phyloP scores from a whole-genome alignment of 208 protist species.

The Dictyostelium gargantuum region DNA sequence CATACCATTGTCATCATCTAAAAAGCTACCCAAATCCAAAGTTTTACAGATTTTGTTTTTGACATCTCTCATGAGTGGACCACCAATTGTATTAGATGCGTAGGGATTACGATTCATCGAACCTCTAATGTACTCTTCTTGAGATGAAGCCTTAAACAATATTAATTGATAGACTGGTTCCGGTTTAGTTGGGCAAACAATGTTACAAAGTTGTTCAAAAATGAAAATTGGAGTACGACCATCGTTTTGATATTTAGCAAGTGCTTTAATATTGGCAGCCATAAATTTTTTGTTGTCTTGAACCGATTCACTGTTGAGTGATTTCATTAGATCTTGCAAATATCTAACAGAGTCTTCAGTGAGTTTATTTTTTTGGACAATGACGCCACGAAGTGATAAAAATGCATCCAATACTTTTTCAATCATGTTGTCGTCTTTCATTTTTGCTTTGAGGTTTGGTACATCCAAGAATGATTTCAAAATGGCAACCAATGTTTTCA shows the following conservation, averaged over 20 bases:
- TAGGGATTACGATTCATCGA: slow-evolving; percentile 88
- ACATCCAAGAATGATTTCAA: slow-evolving; percentile 74
- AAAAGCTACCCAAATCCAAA: slow-evolving; percentile 84
- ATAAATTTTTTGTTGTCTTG: slow-evolving; percentile 79
- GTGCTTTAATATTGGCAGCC: slow-evolving; percentile 77
- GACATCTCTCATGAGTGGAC: slow-evolving; percentile 86
- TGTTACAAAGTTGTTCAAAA: slow-evolving; percentile 84
- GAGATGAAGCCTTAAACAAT: slow-evolving; percentile 81
- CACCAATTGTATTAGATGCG: slow-evolving; percentile 74
- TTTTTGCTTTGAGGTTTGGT: slow-evolving; percentile 11
- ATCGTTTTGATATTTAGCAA: slow-evolving; percentile 64
- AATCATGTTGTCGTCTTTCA: slow-evolving; percentile 68
- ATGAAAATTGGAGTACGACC: slow-evolving; percentile 80
- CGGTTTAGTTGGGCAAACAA: slow-evolving; percentile 81
- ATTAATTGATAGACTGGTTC: slow-evolving; percentile 80
- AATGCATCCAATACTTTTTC: slow-evolving; percentile 76
- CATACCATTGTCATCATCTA: slow-evolving; percentile 90
- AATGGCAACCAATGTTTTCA: slow-evolving; percentile 76
- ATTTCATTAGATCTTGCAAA: slow-evolving; percentile 70
- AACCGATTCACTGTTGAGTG: slow-evolving; percentile 68
- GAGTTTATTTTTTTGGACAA: slow-evolving; percentile 84
- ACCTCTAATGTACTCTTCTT: slow-evolving; percentile 91
- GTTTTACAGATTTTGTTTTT: slow-evolving; percentile 89
- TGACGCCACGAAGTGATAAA: slow-evolving; percentile 75
- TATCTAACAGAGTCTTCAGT: slow-evolving; percentile 74